These are phyloP conservation scores for Diaporthe humulicola DNA, from an alignment of 2,329 filamentous ascomycete species.

Conservation along the genomic window DNA sequence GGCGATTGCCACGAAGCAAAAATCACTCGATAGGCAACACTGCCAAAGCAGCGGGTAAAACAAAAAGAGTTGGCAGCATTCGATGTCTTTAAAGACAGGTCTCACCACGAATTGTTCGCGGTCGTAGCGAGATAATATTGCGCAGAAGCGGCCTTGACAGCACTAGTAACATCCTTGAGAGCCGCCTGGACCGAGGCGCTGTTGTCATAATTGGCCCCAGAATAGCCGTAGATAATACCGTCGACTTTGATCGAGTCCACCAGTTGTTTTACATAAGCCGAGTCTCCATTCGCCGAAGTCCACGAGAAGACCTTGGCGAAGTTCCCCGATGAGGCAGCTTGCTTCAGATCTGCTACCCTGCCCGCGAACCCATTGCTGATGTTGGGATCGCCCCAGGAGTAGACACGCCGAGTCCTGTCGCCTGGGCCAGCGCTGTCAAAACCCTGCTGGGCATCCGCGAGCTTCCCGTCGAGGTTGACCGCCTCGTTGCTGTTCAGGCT, in stretches of 20 bases:
- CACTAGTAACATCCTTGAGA: neutral
- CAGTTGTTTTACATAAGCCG: neutral
- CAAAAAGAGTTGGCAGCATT: no score
- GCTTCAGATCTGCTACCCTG: neutral
- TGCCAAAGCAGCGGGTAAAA: neutral
- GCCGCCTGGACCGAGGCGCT: neutral
- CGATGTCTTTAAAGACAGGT: fast-evolving
- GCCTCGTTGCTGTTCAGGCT: neutral
- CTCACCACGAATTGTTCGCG: neutral
- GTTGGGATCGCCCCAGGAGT: neutral
- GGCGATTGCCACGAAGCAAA: neutral
- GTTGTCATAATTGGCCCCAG: neutral
- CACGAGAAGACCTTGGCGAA: constrained; percentile 7
- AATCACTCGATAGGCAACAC: neutral
- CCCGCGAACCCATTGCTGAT: neutral
- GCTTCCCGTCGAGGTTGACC: neutral
- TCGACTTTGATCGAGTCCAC: neutral
- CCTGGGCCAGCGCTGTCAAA: neutral
- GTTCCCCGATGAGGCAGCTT: neutral
- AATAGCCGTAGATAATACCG: neutral
- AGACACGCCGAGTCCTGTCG: neutral
- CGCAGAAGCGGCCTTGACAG: neutral
- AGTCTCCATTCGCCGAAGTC: neutral
- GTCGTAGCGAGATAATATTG: neutral
- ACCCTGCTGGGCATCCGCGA: neutral